Conservation (phyloP, 768 basidiomycete genomes). For the Boletellus sp. region DNA sequence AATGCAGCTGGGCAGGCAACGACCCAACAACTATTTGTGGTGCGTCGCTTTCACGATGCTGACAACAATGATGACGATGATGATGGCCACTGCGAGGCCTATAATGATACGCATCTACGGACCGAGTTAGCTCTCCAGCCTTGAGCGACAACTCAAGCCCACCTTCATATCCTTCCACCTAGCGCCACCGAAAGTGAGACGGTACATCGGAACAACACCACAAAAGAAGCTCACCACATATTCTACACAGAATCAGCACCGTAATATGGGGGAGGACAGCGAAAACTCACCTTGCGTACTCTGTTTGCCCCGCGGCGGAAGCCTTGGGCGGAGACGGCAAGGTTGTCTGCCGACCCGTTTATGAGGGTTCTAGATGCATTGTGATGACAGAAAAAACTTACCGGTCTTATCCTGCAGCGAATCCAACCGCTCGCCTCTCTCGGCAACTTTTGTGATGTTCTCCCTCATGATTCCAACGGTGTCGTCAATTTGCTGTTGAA, state of each 20-base stretch:
- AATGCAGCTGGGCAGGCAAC: background rate
- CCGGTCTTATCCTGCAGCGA: slow-evolving; percentile 98
- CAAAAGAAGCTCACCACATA: slow-evolving; percentile 70
- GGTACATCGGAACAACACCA: background rate
- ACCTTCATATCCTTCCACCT: slow-evolving; percentile 99
- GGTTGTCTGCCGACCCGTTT: slow-evolving; percentile 60
- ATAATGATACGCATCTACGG: slow-evolving; percentile 95
- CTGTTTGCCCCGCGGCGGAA: slow-evolving; percentile 97
- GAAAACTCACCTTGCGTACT: slow-evolving; percentile 77
- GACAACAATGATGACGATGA: slow-evolving; percentile 94
- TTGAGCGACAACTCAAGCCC: slow-evolving; percentile 14
- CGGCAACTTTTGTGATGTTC: slow-evolving; percentile 94
- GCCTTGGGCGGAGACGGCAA: slow-evolving; percentile 97
- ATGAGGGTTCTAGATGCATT: background rate
- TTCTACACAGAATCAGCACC: slow-evolving; percentile 46
- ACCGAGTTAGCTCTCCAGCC: slow-evolving; percentile 8
- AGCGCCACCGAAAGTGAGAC: slow-evolving; percentile 7
- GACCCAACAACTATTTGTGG: slow-evolving; percentile 35
- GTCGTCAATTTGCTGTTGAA: slow-evolving; percentile 96
- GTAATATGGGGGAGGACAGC: background rate
- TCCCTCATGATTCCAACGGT: slow-evolving; percentile 98
- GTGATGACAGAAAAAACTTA: slow-evolving; percentile 38
- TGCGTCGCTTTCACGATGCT: slow-evolving; percentile 86
- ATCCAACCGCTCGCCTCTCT: slow-evolving; percentile 92
- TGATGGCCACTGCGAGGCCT: slow-evolving; percentile 80